Conservation (phyloP, 495 filamentous ascomycete genomes). For the Achaetomiella virescens region DNA sequence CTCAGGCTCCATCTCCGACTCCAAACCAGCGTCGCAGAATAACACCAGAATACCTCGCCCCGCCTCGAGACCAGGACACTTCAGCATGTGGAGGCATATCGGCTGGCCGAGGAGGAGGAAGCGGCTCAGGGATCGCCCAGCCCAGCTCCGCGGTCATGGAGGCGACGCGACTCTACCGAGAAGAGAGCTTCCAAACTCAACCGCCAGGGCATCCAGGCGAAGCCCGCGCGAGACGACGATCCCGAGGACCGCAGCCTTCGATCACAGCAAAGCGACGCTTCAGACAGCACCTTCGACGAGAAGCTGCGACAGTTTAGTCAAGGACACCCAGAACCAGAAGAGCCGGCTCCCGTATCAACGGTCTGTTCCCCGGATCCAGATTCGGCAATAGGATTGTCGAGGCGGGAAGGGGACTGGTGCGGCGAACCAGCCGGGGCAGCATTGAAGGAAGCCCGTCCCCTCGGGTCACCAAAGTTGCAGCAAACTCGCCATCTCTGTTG, state of each 20-base stretch:
- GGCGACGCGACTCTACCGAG: constrained; percentile 26
- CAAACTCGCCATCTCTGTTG: constrained; percentile 19
- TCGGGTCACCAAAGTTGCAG: background rate
- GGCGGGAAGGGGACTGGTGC: constrained; percentile 28
- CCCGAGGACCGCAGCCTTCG: constrained; percentile 6
- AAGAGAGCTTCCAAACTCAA: constrained; percentile 15
- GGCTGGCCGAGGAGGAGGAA: constrained; percentile 38
- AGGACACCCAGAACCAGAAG: constrained; percentile 16
- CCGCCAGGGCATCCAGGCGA: background rate
- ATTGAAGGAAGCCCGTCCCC: constrained; percentile 19
- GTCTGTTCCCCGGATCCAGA: constrained; percentile 27
- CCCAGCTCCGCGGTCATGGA: constrained; percentile 39
- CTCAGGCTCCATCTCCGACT: constrained; percentile 15
- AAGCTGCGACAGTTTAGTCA: constrained; percentile 23
- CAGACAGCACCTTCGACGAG: constrained; percentile 27
- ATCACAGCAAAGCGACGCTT: constrained; percentile 19
- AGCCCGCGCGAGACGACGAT: constrained; percentile 13
- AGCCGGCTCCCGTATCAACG: constrained; percentile 23
- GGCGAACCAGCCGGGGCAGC: constrained; percentile 32
- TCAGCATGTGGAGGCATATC: constrained; percentile 39
- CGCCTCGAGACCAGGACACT: constrained; percentile 19
- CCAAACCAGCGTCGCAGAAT: constrained; percentile 22
- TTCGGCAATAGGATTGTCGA: constrained; percentile 30
- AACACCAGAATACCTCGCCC: constrained; percentile 39
- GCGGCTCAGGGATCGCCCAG: constrained; percentile 42